phyloP scores from a whole-genome alignment of 2,329 filamentous ascomycete genomes.

The Penicillium sp. region DNA sequence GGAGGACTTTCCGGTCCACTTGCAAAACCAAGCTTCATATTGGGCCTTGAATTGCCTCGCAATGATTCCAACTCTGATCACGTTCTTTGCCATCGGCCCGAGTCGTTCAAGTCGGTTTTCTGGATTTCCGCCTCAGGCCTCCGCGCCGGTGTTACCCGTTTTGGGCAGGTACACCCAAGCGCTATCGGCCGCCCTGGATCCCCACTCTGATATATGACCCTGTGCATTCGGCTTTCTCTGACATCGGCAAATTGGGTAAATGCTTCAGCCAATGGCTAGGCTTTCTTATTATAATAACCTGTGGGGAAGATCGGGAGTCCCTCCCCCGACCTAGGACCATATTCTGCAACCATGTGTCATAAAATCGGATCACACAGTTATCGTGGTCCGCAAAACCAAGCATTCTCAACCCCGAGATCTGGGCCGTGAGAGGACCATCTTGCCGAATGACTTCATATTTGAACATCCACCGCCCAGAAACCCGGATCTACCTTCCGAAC shows the following conservation, averaged over 20 bases:
- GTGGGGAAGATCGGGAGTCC: neutral
- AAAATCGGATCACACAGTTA: constrained; percentile 2
- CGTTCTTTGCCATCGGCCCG: neutral
- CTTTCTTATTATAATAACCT: neutral
- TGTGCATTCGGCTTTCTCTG: neutral
- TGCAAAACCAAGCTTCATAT: constrained; percentile 6
- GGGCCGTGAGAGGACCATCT: neutral
- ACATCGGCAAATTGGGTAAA: constrained; percentile 1
- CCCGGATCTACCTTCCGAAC: constrained; percentile 20
- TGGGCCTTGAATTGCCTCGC: constrained; percentile 18
- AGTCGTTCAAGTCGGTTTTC: neutral
- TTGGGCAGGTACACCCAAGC: constrained; percentile 23
- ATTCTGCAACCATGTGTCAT: constrained; percentile 9
- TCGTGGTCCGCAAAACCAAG: neutral
- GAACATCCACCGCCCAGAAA: neutral
- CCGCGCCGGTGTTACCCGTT: constrained; percentile 2
- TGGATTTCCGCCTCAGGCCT: neutral
- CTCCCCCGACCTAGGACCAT: neutral
- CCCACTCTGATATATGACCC: neutral
- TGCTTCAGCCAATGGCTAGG: neutral
- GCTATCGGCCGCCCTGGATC: neutral
- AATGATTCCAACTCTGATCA: neutral
- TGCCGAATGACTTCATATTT: constrained; percentile 10
- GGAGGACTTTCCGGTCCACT: constrained; percentile 10
- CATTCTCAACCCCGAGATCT: neutral